Evolutionary conservation across 78 protist genomes (phyloP), one percentile per base, ranked within the genome.

Genomic region (Acrasis kona): DNA sequence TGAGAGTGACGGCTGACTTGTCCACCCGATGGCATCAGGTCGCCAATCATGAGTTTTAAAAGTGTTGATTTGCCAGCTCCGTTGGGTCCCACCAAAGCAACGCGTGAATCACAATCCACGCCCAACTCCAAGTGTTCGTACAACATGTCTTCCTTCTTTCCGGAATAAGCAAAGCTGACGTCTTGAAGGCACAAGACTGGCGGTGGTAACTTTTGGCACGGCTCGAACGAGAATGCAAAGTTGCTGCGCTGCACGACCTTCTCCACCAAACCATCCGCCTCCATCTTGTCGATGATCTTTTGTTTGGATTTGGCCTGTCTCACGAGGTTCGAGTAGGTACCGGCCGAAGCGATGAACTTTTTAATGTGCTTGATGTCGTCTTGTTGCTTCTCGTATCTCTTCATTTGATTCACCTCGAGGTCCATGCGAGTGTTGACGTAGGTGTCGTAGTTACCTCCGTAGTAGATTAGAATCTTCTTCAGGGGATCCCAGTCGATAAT

Each of bases 71-170:
- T 89, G 34, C 98, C 98, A 29, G 88, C 93, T 5, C 99, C 99
- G 79, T 96, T 96, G 39, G 92, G 93, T 4, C 99, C 99, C 28
- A 93, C 93, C 9, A 94, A 65, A 5, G 96, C 94, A 39, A 96
- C 71, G 57, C 95, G 81, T 5, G 92, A 72, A 31, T 31, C 66
- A 28, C 57, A 77, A 67, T 85, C 89, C 2, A 92, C 66, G 10
- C 88, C 87, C n/a, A 93, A 79, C 68, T 92, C 81, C 32, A 94
- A 70, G 38, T 86, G n/a, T n/a, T 72, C 42, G 81, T 87, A 95
- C 30, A 89, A 80, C 40, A 72, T 37, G 37, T 79, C 79, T 19
- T 79, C 89, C 41, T 79, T 83, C 58, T 85, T 79, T 75, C 85
- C 90, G 10, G 87, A 65, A 91, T 95, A 95, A 6, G 89, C 74